Conservation (phyloP, 2,329 filamentous ascomycete species). For the Penicillium sp. region DNA sequence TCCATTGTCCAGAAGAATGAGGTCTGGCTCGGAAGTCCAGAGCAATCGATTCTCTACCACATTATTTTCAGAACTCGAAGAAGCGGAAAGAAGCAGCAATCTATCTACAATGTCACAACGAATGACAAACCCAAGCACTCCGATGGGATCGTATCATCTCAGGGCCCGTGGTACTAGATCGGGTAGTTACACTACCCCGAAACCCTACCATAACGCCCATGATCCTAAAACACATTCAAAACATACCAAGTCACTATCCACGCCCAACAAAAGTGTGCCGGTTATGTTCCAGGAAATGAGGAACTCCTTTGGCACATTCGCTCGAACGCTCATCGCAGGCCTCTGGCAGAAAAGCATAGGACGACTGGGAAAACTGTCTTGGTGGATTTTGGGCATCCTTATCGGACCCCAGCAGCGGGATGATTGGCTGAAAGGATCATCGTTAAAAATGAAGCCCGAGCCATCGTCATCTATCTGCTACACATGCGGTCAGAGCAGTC, state of each 20-base stretch:
- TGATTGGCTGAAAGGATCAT: constrained; percentile 10
- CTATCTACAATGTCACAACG: neutral
- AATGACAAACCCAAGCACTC: constrained; percentile 1
- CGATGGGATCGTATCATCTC: constrained; percentile 1
- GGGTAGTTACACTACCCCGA: constrained; percentile 3
- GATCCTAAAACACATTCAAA: neutral
- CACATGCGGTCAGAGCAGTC: constrained; percentile 4
- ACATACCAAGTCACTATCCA: neutral
- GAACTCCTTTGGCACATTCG: constrained; percentile 21
- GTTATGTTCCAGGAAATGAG: constrained; percentile 15
- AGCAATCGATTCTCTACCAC: neutral
- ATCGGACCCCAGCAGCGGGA: constrained; percentile 18
- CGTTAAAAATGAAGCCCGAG: constrained; percentile 1
- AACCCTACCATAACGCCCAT: neutral
- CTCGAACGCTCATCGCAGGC: constrained; percentile 29
- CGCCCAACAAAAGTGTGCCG: neutral
- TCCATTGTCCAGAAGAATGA: neutral
- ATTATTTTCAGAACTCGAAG: constrained; percentile 6
- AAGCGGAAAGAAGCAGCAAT: constrained; percentile 1
- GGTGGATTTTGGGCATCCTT: constrained; percentile 35
- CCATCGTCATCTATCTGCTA: neutral
- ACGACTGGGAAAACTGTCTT: constrained; percentile 28
- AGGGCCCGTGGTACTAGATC: neutral
- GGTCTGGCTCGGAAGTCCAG: neutral
- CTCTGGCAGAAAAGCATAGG: constrained; percentile 31